Base-by-base conservation (phyloP, 1,139 yeast genomes). In the Saccharomyces pastorianus region DNA sequence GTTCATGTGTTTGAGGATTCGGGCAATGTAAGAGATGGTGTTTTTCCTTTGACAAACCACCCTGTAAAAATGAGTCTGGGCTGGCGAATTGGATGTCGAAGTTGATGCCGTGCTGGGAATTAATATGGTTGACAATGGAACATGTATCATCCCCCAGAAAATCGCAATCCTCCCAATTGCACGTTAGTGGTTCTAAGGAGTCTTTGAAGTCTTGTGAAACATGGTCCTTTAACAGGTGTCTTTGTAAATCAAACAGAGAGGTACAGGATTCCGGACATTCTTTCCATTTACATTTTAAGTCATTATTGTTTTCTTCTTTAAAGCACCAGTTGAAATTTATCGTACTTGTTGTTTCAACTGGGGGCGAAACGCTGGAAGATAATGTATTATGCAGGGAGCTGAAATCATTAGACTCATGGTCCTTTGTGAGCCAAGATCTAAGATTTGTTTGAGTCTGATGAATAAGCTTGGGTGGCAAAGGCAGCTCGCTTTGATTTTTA, bases 81-180 rank as follows among this genome's bases (percentile, higher is more conserved):
- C 61, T 62, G n/a, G 61, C 48, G n/a, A 59, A 55, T 46, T 65
- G 67, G 54, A 64, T 64, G 42, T 66, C 68, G 46, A 67, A 69
- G 42, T 65, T 65, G 7, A 73, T 64, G 20, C 75, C 74, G 59
- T 82, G 86, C 49, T 76, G 78, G 13, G 76, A 70, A 52, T 81
- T 79, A 54, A 88, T 75, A 69, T 88, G 96, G 51, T 76, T 72
- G 20, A 86, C 70, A 47, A 88, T 72, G 2, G 78, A 69, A 46
- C 80, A 72, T 47, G 83, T 66, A 60, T 82, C 82, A 23, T 71
- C 64, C 46, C 85, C 76, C 47, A 75, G 71, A 63, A 75, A 85
- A 52, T 77, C 73, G 74, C 96, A 88, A 53, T 82, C 76, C 57
- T 74, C 72, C 96, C 96, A 88, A 65, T 83, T 88, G 72, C 96